Evolutionary conservation across 2,329 filamentous ascomycete genomes (phyloP), one percentile per base, ranked within the genome.

Genomic region (Apiospora kogelbergensis): DNA sequence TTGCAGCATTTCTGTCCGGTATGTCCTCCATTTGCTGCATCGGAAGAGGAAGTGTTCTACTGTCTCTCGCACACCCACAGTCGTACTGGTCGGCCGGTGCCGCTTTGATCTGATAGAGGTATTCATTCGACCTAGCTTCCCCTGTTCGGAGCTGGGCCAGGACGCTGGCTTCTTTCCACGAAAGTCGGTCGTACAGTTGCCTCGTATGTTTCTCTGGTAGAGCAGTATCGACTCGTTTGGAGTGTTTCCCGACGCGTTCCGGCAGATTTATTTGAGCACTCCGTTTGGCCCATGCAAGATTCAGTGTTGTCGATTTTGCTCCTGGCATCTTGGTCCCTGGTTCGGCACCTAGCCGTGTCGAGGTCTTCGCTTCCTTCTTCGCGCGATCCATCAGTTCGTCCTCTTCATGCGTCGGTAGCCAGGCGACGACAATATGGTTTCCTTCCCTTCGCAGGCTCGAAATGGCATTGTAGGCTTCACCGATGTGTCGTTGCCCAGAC

Each of bases 301-400:
- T 67, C 17, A 67, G 57, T 37, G 41, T 65, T 24, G 68, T 69
- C 30, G 68, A 69, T 24, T 57, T 69, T 30, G 68, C 65, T 63
- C 65, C 37, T 11, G 53, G 67, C 15, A 53, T 30, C 53, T 26
- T 10, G 13, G 15, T 30, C 45, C 17, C n/a, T 22, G 26, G 68
- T 10, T 26, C 17, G 3, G 63, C 24, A 26, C 48, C 68, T 63
- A 48, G 37, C 24, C 20, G 63, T 1, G 63, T 69, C 24, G 46
- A 53, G 60, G n/a, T 63, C 6, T 45, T 40, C 5, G 68, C 68
- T 11, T 64, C 68, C 53, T 22, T 41, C 41, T 69, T 69, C n/a
- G 64, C 46, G n/a, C 42, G 46, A 17, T 33, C 64, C 26, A 24
- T 30, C 17, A 69, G 40, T 22, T 45, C n/a, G 24, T 74, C 15